Evolutionary conservation across 306 rosid genomes (phyloP).

Genomic region (Mucuna pruriens): DNA sequence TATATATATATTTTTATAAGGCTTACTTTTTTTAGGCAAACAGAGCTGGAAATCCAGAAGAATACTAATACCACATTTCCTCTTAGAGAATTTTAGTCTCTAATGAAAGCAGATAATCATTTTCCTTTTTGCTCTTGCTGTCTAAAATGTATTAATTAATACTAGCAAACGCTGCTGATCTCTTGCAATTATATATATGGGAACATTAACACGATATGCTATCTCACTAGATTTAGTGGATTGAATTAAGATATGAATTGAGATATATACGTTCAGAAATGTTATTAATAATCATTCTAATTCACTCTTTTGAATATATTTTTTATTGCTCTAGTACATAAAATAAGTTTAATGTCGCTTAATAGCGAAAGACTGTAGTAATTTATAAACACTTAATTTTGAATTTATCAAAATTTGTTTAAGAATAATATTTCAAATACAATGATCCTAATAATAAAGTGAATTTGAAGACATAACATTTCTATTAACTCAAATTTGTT

Average conservation of each 20-base stretch:
- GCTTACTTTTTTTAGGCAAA: conserved; percentile 26
- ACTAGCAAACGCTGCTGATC: background rate
- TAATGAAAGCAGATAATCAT: conserved; percentile 19
- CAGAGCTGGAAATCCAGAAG: background rate
- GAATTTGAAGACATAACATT: too few relatives aligned
- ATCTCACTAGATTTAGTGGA: conserved; percentile 8
- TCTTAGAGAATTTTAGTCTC: background rate
- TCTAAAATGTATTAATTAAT: background rate
- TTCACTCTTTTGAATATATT: too few relatives aligned
- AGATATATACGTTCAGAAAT: background rate
- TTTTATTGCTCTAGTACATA: too few relatives aligned
- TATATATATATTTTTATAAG: conserved; percentile 6
- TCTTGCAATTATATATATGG: conserved; percentile 6
- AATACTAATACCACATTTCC: background rate
- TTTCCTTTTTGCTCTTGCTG: background rate
- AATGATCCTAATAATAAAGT: too few relatives aligned
- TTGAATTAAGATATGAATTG: conserved; percentile 31
- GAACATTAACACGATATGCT: background rate
- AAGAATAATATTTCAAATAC: too few relatives aligned
- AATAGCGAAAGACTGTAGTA: too few relatives aligned
- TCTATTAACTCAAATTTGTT: too few relatives aligned
- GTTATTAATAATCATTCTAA: too few relatives aligned
- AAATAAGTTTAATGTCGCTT: too few relatives aligned
- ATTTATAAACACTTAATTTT: too few relatives aligned
- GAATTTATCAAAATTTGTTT: too few relatives aligned